phyloP scores from a whole-genome alignment of 345 rosid species.

The Psidium guajava region DNA sequence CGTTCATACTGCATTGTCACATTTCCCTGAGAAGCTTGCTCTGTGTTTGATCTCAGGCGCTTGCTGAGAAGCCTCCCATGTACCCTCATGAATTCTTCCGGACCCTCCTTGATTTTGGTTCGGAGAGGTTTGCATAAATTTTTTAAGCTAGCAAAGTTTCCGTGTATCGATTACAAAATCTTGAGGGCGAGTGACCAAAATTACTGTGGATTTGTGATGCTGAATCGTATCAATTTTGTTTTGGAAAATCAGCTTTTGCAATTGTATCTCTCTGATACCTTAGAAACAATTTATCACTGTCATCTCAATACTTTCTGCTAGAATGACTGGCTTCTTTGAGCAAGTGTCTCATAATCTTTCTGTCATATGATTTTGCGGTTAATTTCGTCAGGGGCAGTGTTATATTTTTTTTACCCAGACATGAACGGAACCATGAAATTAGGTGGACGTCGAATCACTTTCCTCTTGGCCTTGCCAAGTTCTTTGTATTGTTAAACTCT shows the following conservation, averaged over 20 bases:
- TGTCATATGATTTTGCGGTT: not conserved
- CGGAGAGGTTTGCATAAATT: constrained; percentile 20
- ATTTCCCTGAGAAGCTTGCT: not conserved
- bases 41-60: constrained; percentile 36
- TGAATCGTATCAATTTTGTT: not conserved
- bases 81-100: constrained; percentile 76
- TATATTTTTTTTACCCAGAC: not conserved
- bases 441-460: not conserved
- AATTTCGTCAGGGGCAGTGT: not conserved
- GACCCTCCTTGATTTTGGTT: constrained; percentile 63
- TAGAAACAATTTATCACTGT: not conserved
- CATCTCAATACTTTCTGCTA: not conserved
- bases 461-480: accelerated
- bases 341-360: not conserved
- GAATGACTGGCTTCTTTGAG: not conserved
- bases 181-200: not conserved
- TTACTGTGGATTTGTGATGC: not conserved
- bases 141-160: not conserved
- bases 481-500: not conserved
- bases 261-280: not conserved
- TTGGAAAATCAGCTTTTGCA: not conserved
- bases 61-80: constrained; percentile 74
- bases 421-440: not conserved
- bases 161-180: not conserved
- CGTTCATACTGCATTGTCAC: not conserved